A percentile compares a stretch with the other conserved stretches of the same genome.
Conservation (phyloP, 768 basidiomycete genomes). For the Boletus bicolor region DNA sequence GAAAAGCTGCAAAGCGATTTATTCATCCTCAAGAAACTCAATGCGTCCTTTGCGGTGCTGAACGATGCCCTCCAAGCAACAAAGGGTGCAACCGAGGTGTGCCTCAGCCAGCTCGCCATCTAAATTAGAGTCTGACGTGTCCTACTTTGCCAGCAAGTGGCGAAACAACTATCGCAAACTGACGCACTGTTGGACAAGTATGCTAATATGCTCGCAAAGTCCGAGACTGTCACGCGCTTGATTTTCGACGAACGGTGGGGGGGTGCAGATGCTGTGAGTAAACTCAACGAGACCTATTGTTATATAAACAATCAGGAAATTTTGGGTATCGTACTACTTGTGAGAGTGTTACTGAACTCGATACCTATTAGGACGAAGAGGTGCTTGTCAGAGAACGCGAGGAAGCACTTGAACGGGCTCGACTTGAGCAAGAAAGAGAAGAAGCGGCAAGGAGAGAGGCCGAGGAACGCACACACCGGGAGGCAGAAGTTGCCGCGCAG, state of each 20-base stretch:
- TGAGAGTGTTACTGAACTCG: background rate
- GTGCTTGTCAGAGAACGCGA: slow-evolving; percentile 43
- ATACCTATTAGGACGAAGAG: slow-evolving; percentile 53
- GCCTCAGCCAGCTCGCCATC: slow-evolving; percentile 12
- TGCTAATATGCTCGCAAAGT: slow-evolving; percentile 61
- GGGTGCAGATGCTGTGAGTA: slow-evolving; percentile 67
- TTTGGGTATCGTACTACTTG: background rate
- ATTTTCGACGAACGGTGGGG: slow-evolving; percentile 77
- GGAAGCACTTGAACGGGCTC: slow-evolving; percentile 27
- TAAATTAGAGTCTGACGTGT: background rate
- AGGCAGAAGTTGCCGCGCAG: slow-evolving; percentile 34
- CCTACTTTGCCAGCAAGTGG: slow-evolving; percentile 48
- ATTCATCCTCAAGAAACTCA: slow-evolving; percentile 69
- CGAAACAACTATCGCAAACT: slow-evolving; percentile 65
- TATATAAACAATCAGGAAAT: background rate
- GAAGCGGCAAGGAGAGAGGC: slow-evolving; percentile 40
- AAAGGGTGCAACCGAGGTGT: slow-evolving; percentile 68
- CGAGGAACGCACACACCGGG: slow-evolving; percentile 31
- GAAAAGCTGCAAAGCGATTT: slow-evolving; percentile 75
- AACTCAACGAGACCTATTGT: background rate
- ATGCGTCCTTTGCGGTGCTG: slow-evolving; percentile 63
- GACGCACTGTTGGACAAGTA: slow-evolving; percentile 76
- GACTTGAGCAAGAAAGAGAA: slow-evolving; percentile 36
- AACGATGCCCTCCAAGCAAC: slow-evolving; percentile 65
- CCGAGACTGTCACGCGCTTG: slow-evolving; percentile 63